Evolutionary conservation across 805 yeast species (phyloP), one percentile per base, ranked within the genome.

Genomic region (Yarrowia sp.): DNA sequence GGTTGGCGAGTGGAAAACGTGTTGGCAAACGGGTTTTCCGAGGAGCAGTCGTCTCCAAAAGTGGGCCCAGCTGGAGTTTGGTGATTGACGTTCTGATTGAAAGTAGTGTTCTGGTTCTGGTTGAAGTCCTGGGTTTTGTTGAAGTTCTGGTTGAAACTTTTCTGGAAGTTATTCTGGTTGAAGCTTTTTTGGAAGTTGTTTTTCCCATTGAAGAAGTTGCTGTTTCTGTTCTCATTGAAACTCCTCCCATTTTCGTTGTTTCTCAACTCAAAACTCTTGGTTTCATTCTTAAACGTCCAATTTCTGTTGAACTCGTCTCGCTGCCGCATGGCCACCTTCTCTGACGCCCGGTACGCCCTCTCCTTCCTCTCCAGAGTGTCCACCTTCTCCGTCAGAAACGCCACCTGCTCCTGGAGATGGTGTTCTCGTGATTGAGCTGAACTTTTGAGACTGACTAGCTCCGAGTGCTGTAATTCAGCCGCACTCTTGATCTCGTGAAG

Each of bases 321-420:
- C 59, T 40, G 35, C 5, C 58, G 12, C 32, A 2, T 7, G n/a
- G n/a, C 41, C 3, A 53, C 10, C 59, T 40, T 53, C 11, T 53
- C 59, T 0, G 22, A 16, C 8, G 59, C 59, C 14, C 59, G 14
- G 9, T 22, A 53, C 32, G 43, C 45, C 16, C 59, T 19, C 36
- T 53, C 59, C 12, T 14, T 53, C 2, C 65, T 4, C 42, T 59
- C 52, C 19, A 59, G 41, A 2, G 35, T 7, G 10, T 14, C 65
- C 32, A 59, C 26, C 35, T 42, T 43, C 5, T 59, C 65, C 19
- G 12, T 36, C 42, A 59, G 19, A n/a, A 43, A 45, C 8, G 15
- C 16, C 5, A 59, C 65, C 42, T 59, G 52, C 16, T 58, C 49
- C n/a, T 56, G 40, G 16, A 58, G 64, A 58, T 45, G 65, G 35